Evolutionary conservation across 2,329 filamentous ascomycete species (phyloP), one percentile per base, ranked within the genome.

Genomic region (Exophiala oligosperma): DNA sequence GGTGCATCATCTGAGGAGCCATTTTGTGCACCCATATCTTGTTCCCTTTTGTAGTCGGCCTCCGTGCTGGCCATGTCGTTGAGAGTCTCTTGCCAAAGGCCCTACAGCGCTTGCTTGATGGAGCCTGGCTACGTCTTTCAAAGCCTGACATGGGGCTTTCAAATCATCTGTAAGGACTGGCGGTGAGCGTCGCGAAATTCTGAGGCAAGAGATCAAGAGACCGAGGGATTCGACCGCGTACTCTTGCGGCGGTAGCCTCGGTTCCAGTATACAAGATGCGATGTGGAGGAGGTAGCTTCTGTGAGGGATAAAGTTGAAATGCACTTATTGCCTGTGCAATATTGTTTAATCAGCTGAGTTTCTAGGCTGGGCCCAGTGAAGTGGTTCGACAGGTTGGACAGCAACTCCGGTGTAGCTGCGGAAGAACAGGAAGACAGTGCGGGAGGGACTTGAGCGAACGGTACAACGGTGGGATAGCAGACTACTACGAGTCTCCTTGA

Each of bases 11-110:
- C 53, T 21, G 47, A 51, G 6, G 53, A 52, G 24, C 35, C 52
- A 24, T 63, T 47, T 28, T 57, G 55, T 40, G 49, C 49, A 37
- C 41, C 48, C 37, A 52, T 46, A 23, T 63, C 52, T 12, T 55
- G 55, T 40, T 63, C 56, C n/a, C 49, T 41, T 11, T 59, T 43
- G 14, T 57, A 52, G 21, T 50, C 21, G 24, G 44, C 26, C 17
- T 63, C 57, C 32, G 43, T 40, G 21, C 59, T 56, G n/a, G 61
- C 58, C 58, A 63, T 63, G 24, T 46, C 23, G 38, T n/a, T n/a
- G 54, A 24, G 9, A 24, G 23, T 29, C 8, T 44, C 46, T 40
- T 50, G 43, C 28, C 38, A 47, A 38, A 17, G 32, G 47, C 44
- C 43, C 29, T 11, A n/a, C n/a, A 52, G 28, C 37, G 48, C 43